These are phyloP conservation scores for Termitomyces sp. DNA, from an alignment of 768 basidiomycete species.

Conservation along the genomic window DNA sequence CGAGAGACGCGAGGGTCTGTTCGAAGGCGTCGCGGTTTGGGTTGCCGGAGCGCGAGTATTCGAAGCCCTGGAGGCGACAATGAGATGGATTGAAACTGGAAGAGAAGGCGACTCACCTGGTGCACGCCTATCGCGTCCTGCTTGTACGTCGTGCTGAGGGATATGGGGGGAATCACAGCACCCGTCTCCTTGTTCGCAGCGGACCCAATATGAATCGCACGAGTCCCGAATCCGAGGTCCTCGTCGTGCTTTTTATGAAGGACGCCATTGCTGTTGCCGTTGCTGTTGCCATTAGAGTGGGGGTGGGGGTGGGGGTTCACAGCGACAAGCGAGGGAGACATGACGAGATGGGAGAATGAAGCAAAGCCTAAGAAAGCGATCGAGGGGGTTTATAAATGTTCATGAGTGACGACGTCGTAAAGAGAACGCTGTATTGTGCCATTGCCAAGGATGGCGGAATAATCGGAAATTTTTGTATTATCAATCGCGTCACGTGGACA, in stretches of 20 bases:
- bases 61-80: conserved; percentile 54
- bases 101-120: not conserved
- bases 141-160: conserved; percentile 1
- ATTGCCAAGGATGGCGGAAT: no score
- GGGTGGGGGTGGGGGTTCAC: not conserved
- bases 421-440: no score
- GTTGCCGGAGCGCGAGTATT: conserved; percentile 89
- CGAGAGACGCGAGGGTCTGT: conserved; percentile 71
- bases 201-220: not conserved
- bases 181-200: not conserved
- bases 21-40: conserved; percentile 87
- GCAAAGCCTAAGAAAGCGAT: not conserved
- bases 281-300: not conserved
- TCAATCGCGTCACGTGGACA: no score
- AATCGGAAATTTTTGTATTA: no score
- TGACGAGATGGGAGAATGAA: not conserved
- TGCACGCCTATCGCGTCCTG: not conserved
- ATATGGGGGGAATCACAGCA: not conserved
- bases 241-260: not conserved
- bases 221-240: not conserved
- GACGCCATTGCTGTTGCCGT: not conserved
- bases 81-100: not conserved
- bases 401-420: no score
- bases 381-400: no score
- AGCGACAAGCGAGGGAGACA: not conserved